phyloP scores from a whole-genome alignment of 176 grass and related monocot species.

The Musa itinerans region DNA sequence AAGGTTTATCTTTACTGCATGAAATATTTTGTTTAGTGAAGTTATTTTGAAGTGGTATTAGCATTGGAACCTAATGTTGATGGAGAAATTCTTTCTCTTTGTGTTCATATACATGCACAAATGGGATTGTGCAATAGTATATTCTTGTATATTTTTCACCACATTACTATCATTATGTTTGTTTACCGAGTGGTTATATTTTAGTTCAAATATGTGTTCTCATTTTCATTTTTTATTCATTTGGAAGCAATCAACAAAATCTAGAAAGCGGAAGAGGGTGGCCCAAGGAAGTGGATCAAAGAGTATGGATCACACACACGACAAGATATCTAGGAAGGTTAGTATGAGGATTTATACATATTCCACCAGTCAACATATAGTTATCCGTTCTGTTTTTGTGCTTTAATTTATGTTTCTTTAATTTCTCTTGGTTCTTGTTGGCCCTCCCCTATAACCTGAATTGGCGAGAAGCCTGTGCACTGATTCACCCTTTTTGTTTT shows the following conservation, averaged over 20 bases:
- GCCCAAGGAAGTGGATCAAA: slow-evolving; percentile 51
- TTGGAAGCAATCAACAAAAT: slow-evolving; percentile 49
- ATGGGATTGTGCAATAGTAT: not conserved
- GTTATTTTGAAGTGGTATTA: not conserved
- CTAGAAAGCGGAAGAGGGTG: slow-evolving; percentile 71
- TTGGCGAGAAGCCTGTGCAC: too few relatives aligned
- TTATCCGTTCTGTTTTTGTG: not conserved
- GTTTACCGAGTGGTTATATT: too few relatives aligned
- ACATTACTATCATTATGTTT: not conserved
- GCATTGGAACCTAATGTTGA: not conserved
- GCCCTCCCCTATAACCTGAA: not conserved
- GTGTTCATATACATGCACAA: not conserved
- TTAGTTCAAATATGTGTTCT: not conserved
- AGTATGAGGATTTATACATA: slow-evolving; percentile 1
- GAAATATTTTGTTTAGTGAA: not conserved
- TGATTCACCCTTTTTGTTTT: too few relatives aligned
- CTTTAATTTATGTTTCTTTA: not conserved
- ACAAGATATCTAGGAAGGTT: slow-evolving; percentile 65
- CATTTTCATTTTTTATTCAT: slow-evolving; percentile 10
- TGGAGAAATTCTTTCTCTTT: not conserved
- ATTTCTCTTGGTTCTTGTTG: not conserved
- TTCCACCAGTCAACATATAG: not conserved
- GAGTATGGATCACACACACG: slow-evolving; percentile 23
- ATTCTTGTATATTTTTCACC: not conserved
- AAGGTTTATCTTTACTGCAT: not conserved